Conservation (phyloP, 768 basidiomycete genomes). For the Leccinum broughii region DNA sequence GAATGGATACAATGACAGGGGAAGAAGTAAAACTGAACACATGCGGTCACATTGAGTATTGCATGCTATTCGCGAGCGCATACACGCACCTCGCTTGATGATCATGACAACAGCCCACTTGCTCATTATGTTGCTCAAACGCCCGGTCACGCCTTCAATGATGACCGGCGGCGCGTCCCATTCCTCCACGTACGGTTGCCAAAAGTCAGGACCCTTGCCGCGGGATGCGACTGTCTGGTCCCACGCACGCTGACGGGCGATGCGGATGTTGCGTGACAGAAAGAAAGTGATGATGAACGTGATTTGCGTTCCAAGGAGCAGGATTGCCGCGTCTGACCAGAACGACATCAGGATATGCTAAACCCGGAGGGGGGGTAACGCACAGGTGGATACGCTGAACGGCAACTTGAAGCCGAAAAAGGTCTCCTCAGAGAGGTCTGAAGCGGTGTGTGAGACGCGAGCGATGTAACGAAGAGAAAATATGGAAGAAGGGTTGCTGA, state of each 20-base stretch:
- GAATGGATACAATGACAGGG: slow-evolving; percentile 67
- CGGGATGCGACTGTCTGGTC: slow-evolving; percentile 82
- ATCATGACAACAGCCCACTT: slow-evolving; percentile 17
- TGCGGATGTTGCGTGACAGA: slow-evolving; percentile 76
- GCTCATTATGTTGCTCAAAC: slow-evolving; percentile 10
- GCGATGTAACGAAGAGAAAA: slow-evolving; percentile 28
- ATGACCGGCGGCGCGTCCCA: slow-evolving; percentile 62
- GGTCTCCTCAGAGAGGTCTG: slow-evolving; percentile 44
- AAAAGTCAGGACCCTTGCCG: slow-evolving; percentile 81
- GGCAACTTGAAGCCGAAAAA: slow-evolving; percentile 67
- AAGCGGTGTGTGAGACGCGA: slow-evolving; percentile 30
- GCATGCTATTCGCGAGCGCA: not conserved
- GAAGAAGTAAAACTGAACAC: slow-evolving; percentile 54
- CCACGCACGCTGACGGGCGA: slow-evolving; percentile 77
- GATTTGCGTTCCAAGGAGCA: slow-evolving; percentile 73
- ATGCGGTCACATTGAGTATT: not conserved
- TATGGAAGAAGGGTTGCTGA: slow-evolving; percentile 29
- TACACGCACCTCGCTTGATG: slow-evolving; percentile 26
- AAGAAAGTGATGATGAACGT: slow-evolving; percentile 80
- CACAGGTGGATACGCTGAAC: slow-evolving; percentile 71
- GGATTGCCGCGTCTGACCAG: slow-evolving; percentile 64
- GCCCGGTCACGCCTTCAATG: slow-evolving; percentile 29
- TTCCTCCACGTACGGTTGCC: slow-evolving; percentile 81
- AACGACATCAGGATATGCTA: slow-evolving; percentile 2
- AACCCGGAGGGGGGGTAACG: slow-evolving; percentile 10